phyloP scores from a whole-genome alignment of 2,329 filamentous ascomycete species.

The Thelonectria olida region DNA sequence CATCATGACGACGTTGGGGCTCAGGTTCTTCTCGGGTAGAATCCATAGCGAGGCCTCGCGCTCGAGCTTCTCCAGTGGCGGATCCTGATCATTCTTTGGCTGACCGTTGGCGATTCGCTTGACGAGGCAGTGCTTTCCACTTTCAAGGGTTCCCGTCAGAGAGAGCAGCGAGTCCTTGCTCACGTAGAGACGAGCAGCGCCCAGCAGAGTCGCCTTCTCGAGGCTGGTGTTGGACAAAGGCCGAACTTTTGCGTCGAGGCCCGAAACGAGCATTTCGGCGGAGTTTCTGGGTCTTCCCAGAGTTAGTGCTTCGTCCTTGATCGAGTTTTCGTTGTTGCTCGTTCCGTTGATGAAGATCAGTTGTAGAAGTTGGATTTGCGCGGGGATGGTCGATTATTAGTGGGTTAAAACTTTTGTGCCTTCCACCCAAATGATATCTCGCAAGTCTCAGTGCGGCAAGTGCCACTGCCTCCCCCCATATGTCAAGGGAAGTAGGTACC shows the following conservation, averaged over 20 bases:
- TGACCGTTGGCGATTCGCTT: constrained; percentile 43
- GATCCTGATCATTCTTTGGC: constrained; percentile 13
- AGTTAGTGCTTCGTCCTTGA: background rate
- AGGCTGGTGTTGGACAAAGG: constrained; percentile 52
- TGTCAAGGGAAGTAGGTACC: too few species aligned
- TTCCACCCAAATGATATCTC: background rate
- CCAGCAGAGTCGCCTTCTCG: constrained; percentile 53
- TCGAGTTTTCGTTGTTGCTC: too few species aligned
- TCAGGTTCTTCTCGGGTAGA: constrained; percentile 67
- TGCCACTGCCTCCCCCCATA: too few species aligned
- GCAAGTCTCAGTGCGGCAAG: too few species aligned
- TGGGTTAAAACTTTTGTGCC: constrained; percentile 9
- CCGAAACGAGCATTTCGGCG: constrained; percentile 44
- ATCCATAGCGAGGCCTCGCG: constrained; percentile 62
- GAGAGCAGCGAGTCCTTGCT: constrained; percentile 58
- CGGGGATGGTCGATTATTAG: background rate
- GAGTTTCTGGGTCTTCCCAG: background rate
- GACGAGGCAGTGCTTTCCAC: constrained; percentile 53
- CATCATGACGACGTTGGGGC: constrained; percentile 75
- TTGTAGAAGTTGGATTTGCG: background rate
- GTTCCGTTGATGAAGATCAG: background rate
- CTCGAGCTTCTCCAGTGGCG: constrained; percentile 23
- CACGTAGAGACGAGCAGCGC: constrained; percentile 58
- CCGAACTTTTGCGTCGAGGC: constrained; percentile 52
- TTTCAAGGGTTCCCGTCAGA: constrained; percentile 54